A percentile compares a stretch with the other conserved stretches of the same genome.
phyloP scores from a whole-genome alignment of 371 early-diverging fungal genomes.

The Mortierella sp. region DNA sequence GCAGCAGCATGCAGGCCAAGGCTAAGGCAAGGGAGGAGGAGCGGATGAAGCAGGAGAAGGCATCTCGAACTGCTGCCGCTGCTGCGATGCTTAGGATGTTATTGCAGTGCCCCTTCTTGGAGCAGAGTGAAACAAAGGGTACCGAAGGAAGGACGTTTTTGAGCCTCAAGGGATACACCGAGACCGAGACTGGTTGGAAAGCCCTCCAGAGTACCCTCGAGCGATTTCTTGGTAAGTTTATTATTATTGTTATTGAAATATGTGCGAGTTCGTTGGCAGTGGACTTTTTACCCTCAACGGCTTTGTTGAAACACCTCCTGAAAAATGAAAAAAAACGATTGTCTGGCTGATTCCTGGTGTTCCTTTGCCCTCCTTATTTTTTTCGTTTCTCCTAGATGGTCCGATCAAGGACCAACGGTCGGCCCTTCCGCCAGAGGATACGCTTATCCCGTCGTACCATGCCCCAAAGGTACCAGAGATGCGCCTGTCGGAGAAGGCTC shows the following conservation, averaged over 20 bases:
- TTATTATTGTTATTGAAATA: no score
- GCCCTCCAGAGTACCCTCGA: slow-evolving; percentile 26
- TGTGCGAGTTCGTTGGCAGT: no score
- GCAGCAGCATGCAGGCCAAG: background rate
- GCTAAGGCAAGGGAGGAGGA: background rate
- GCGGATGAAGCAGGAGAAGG: background rate
- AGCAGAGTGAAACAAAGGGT: slow-evolving; percentile 27
- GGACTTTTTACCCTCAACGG: no score
- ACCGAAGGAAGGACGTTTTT: slow-evolving; percentile 23
- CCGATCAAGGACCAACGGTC: slow-evolving; percentile 36
- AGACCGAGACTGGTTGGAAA: slow-evolving; percentile 48
- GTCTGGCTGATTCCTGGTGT: background rate
- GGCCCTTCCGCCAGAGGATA: slow-evolving; percentile 50
- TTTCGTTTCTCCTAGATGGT: slow-evolving; percentile 14
- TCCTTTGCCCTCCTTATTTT: background rate
- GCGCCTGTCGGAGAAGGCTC: slow-evolving; percentile 24
- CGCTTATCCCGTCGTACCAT: slow-evolving; percentile 50
- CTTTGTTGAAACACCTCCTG: no score
- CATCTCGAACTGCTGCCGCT: background rate
- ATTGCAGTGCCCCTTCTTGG: slow-evolving; percentile 40
- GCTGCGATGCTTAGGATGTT: slow-evolving; percentile 18
- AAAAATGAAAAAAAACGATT: no score
- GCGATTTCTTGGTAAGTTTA: slow-evolving; percentile 36
- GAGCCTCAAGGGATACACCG: slow-evolving; percentile 47
- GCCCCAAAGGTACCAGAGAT: slow-evolving; percentile 36